Conservation (phyloP, 2,329 filamentous ascomycete genomes). For the Alternaria gaisen region DNA sequence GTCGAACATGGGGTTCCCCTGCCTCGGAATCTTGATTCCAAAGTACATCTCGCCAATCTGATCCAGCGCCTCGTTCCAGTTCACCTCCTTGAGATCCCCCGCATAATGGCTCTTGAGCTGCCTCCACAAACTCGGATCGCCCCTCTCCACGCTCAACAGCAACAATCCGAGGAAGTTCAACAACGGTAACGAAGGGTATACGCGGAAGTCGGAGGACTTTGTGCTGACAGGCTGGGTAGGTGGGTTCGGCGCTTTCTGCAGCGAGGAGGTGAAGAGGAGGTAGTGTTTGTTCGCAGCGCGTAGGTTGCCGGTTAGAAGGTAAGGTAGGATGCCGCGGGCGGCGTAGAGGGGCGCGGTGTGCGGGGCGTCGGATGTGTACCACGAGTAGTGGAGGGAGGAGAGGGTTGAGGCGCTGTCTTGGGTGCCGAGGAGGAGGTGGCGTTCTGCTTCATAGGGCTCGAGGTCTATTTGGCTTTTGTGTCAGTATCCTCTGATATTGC, state of each 20-base stretch:
- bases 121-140: conserved; percentile 78
- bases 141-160: conserved; percentile 83
- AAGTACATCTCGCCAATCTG: conserved; percentile 98
- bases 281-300: conserved; percentile 86
- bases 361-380: conserved; percentile 89
- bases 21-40: conserved; percentile 83
- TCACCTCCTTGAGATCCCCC: conserved; percentile 76
- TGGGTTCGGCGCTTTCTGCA: conserved; percentile 71
- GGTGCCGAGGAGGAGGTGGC: conserved; percentile 87
- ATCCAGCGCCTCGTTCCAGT: conserved; percentile 82
- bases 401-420: conserved; percentile 85
- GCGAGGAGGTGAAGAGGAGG: conserved; percentile 74
- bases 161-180: conserved; percentile 92
- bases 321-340: conserved; percentile 86
- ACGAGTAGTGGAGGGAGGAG: conserved; percentile 85
- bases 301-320: conserved; percentile 88
- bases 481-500: not conserved
- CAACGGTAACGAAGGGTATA: conserved; percentile 91
- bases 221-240: conserved; percentile 82
- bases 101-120: conserved; percentile 85
- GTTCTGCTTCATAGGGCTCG: conserved; percentile 91
- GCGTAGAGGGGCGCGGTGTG: conserved; percentile 88
- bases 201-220: conserved; percentile 73
- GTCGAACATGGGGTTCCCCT: conserved; percentile 92
- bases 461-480: conserved; percentile 66